Evolutionary conservation across 164 flowering plant species (phyloP), one percentile per base, ranked within the genome.

Genomic region (Stephania japonica): DNA sequence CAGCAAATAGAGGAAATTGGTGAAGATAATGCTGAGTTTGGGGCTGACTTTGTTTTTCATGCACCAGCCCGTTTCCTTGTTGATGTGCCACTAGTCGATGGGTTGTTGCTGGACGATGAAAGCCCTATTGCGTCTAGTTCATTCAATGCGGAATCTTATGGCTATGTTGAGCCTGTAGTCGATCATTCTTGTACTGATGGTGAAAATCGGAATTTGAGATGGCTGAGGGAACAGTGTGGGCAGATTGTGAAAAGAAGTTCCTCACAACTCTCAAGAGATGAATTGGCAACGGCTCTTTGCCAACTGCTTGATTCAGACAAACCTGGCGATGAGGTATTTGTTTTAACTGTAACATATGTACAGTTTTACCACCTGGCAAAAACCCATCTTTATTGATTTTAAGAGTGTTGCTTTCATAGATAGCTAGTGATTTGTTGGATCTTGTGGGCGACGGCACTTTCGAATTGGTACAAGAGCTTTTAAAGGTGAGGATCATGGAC

Each of bases 351-450:
- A 25, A 56, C 21, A 56, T 56, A 56, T 19, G n/a, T 56, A 56
- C 23, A 56, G 21, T n/a, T 56, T 4, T 56, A 5, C 0, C 24
- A n/a, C n/a, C 8, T n/a, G 2, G 6, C 18, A 7, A 56, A 16
- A 3, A 4, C 7, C 7, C 24, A 49, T 25, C 71, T 50, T 70
- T 9, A 74, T 47, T 41, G 41, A 24, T 21, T 49, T 38, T 24
- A 38, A 42, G 61, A 61, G 38, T n/a, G 42, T 66, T 44, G 21
- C 44, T 53, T 80, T 5, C 86, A 75, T 72, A 96, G 99, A 90
- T 96, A 53, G 99, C 99, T 70, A 90, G 95, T 61, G 98, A 93
- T 72, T 78, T 96, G 67, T 81, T 96, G 85, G 99, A 96, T 84
- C 94, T 96, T 79, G 93, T 87, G 71, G 99, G 99, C 61, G 97